A percentile compares a stretch with the other conserved stretches of the same genome.
Evolutionary conservation across 148 eudicot genomes (phyloP).

Genomic region (Hydrangea macrophylla): DNA sequence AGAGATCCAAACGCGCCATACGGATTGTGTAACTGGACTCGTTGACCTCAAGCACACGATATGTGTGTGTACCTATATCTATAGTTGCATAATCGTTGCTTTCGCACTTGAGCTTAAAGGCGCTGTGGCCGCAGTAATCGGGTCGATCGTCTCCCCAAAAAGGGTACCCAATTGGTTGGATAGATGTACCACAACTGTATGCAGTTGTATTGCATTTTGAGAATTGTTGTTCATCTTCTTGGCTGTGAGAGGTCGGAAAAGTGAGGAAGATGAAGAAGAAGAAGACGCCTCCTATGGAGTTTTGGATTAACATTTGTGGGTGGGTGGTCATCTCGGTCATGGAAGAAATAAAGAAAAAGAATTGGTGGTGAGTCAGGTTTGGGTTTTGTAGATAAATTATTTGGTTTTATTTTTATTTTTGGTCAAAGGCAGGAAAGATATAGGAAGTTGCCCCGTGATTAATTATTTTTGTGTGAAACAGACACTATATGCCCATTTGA

Average conservation of each 20-base stretch:
- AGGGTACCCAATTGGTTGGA: constrained; percentile 22
- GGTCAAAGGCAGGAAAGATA: too few relatives aligned
- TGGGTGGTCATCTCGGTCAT: too few relatives aligned
- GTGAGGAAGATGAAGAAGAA: background rate
- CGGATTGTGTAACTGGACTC: background rate
- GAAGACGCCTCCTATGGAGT: background rate
- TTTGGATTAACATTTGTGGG: too few relatives aligned
- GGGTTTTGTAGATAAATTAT: too few relatives aligned
- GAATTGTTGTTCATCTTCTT: background rate
- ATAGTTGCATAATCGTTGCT: background rate
- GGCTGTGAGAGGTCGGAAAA: background rate
- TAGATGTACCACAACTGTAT: background rate
- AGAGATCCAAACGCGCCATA: background rate
- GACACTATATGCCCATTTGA: too few relatives aligned
- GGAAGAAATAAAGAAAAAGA: background rate
- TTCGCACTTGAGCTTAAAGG: constrained; percentile 20
- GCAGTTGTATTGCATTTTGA: background rate
- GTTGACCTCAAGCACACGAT: background rate
- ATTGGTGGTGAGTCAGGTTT: too few relatives aligned
- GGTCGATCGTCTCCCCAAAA: constrained; percentile 24
- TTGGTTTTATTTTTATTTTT: too few relatives aligned
- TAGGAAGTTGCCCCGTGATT: too few relatives aligned
- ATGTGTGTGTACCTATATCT: background rate
- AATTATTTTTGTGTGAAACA: too few relatives aligned
- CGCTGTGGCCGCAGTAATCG: constrained; percentile 23